phyloP scores from a whole-genome alignment of 768 basidiomycete genomes.

The Pisolithus tinctorius region DNA sequence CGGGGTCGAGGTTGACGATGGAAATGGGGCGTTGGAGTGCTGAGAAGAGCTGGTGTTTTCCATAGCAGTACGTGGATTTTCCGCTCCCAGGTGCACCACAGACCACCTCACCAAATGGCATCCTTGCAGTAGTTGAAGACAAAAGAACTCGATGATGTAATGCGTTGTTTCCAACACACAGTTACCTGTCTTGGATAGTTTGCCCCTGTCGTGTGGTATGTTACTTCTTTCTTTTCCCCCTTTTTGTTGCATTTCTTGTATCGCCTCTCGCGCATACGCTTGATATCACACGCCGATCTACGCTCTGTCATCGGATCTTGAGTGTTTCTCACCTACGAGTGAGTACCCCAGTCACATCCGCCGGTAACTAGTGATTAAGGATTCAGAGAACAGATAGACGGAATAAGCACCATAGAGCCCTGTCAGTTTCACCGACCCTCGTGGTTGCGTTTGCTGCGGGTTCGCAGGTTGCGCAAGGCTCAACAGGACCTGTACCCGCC shows the following conservation, averaged over 20 bases:
- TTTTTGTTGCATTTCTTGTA: no score
- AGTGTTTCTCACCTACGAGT: no score
- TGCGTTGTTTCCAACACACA: no score
- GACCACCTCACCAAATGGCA: slow-evolving; percentile 88
- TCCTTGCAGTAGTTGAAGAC: slow-evolving; percentile 17
- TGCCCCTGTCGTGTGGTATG: no score
- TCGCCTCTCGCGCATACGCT: no score
- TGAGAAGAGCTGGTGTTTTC: slow-evolving; percentile 83
- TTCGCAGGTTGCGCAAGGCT: slow-evolving; percentile 35
- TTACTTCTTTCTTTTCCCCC: no score
- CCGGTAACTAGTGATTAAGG: neutral
- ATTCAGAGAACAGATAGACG: slow-evolving; percentile 51
- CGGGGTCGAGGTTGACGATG: slow-evolving; percentile 94
- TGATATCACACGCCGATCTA: no score
- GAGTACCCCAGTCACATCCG: no score
- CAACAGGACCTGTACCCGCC: slow-evolving; percentile 48
- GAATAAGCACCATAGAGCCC: slow-evolving; percentile 64
- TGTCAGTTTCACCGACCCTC: slow-evolving; percentile 60
- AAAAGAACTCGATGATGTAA: no score
- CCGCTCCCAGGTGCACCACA: slow-evolving; percentile 83
- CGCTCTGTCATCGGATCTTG: no score
- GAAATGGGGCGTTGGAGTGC: slow-evolving; percentile 83
- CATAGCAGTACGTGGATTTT: slow-evolving; percentile 84
- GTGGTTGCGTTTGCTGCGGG: slow-evolving; percentile 28
- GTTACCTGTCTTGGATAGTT: no score